These are phyloP conservation scores for Rhizopogon sp. DNA, from an alignment of 768 basidiomycete genomes.

Conservation along the genomic window DNA sequence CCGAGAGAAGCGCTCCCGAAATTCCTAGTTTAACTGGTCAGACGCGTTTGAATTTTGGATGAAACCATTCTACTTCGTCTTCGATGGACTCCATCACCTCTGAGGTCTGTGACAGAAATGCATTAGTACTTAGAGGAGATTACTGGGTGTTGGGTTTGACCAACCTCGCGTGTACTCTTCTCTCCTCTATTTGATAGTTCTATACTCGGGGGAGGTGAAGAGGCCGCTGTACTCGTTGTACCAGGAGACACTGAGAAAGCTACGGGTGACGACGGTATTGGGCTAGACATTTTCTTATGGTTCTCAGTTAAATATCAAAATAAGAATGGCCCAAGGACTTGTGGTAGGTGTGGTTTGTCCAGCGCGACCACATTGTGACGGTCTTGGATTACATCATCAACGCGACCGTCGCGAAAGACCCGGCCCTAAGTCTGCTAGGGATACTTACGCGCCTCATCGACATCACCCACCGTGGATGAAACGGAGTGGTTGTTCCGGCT, in stretches of 20 bases:
- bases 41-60: background rate
- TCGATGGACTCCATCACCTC: conserved; percentile 6
- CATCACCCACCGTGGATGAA: no score
- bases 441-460: no score
- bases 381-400: conserved; percentile 20
- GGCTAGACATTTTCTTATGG: conserved; percentile 17
- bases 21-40: conserved; percentile 33
- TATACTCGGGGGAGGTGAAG: conserved; percentile 21
- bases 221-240: conserved; percentile 20
- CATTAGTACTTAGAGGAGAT: background rate
- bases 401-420: conserved; percentile 19
- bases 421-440: conserved; percentile 13
- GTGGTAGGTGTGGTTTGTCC: background rate
- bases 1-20: conserved; percentile 41
- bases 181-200: background rate
- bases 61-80: conserved; percentile 13
- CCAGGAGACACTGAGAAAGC: conserved; percentile 14
- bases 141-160: background rate
- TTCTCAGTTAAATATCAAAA: background rate
- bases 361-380: background rate
- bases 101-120: conserved; percentile 7
- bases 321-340: background rate
- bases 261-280: conserved; percentile 8
- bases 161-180: conserved; percentile 13
- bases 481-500: background rate